phyloP scores from a whole-genome alignment of 768 basidiomycete genomes.

The Porphyrellus cyaneotinctus region DNA sequence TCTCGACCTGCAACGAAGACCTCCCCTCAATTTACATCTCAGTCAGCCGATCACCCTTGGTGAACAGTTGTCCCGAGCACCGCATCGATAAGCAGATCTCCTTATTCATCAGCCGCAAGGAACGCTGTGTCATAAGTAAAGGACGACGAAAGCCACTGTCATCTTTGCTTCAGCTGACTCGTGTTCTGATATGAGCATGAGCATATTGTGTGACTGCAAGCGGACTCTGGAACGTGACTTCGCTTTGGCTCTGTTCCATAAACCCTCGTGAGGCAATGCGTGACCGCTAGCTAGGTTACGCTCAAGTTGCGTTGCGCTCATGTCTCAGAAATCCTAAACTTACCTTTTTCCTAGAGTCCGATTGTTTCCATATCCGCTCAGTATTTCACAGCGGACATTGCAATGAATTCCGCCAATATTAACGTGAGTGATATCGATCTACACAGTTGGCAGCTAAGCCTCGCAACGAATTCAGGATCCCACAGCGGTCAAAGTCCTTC shows the following conservation, averaged over 20 bases:
- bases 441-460: not conserved
- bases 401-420: conserved; percentile 46
- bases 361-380: too few species aligned
- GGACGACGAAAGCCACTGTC: not conserved
- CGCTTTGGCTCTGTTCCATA: not conserved
- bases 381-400: not conserved
- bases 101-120: too few species aligned
- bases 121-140: too few species aligned
- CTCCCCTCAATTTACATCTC: not conserved
- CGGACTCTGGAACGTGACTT: not conserved
- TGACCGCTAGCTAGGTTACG: too few species aligned
- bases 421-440: conserved; percentile 44
- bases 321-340: too few species aligned
- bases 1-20: not conserved
- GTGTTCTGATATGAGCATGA: not conserved
- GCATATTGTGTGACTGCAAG: not conserved
- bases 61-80: too few species aligned
- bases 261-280: too few species aligned
- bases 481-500: conserved; percentile 59
- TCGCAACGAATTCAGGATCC: conserved; percentile 47
- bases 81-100: too few species aligned
- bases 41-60: not conserved
- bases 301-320: too few species aligned
- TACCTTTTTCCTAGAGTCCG: too few species aligned
- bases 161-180: not conserved